Percentiles rank a stretch among this genome's conserved stretches.
These are phyloP conservation scores for Aspergillus bombycis DNA, from an alignment of 2,329 filamentous ascomycete species.

Conservation along the genomic window DNA sequence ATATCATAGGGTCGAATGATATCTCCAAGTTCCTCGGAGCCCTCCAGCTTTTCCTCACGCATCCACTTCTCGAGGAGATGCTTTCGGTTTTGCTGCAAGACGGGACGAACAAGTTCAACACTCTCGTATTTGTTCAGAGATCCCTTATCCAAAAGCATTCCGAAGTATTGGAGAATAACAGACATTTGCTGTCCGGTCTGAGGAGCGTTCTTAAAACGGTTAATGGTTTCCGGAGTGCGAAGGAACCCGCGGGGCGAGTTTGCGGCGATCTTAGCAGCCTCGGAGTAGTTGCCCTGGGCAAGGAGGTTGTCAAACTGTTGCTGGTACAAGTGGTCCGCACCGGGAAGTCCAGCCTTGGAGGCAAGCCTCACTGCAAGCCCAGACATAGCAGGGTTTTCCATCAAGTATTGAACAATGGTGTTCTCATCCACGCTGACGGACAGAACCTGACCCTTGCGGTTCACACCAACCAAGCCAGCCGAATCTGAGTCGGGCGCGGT, in stretches of 20 bases:
- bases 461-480: conserved; percentile 88
- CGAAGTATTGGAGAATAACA: conserved; percentile 95
- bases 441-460: conserved; percentile 95
- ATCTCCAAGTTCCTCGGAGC: conserved; percentile 95
- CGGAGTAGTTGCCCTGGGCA: conserved; percentile 75
- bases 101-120: conserved; percentile 87
- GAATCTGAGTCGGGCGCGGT: conserved; percentile 83
- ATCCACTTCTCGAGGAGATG: conserved; percentile 98
- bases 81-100: conserved; percentile 90
- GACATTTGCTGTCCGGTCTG: conserved; percentile 77
- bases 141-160: conserved; percentile 94
- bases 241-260: conserved; percentile 96
- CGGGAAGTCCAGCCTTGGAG: conserved; percentile 88
- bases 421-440: conserved; percentile 91
- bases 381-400: conserved; percentile 93
- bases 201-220: conserved; percentile 88
- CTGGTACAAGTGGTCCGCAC: conserved; percentile 89
- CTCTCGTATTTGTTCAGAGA: conserved; percentile 91
- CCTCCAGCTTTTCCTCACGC: conserved; percentile 91
- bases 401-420: conserved; percentile 89
- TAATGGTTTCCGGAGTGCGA: conserved; percentile 91
- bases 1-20: conserved; percentile 88
- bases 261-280: conserved; percentile 93
- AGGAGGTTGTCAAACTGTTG: conserved; percentile 92
- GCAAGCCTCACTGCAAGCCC: conserved; percentile 95